Conservation (phyloP, 163 green algal genomes). For the Chlorella variabilis region DNA sequence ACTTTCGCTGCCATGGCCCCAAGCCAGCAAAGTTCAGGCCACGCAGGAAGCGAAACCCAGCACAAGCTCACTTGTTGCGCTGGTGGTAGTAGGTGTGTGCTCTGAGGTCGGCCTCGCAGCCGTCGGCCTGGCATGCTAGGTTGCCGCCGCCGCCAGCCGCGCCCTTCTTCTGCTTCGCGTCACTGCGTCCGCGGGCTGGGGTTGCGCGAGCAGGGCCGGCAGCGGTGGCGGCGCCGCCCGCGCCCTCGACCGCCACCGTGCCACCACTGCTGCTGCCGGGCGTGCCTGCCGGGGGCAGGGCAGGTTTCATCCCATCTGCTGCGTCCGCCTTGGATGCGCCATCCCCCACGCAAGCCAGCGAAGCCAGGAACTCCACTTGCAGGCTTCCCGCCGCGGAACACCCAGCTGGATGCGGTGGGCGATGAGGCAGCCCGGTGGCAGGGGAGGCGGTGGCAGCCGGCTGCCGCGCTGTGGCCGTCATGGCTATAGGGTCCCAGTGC, state of each 20-base stretch:
- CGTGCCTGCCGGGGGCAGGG: neutral
- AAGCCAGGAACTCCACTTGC: neutral
- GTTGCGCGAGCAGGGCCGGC: neutral
- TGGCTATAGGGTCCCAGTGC: slow-evolving; percentile 42
- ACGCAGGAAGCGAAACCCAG: too few species aligned
- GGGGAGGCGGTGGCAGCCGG: neutral
- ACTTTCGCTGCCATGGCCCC: too few species aligned
- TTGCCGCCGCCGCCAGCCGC: neutral
- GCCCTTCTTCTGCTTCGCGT: slow-evolving; percentile 9
- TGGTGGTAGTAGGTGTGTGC: slow-evolving; percentile 53
- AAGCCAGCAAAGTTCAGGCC: too few species aligned
- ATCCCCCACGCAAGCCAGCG: neutral
- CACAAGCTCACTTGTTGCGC: slow-evolving; percentile 53
- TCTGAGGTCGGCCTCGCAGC: slow-evolving; percentile 41
- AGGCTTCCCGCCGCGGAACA: neutral
- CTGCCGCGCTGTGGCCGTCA: slow-evolving; percentile 35
- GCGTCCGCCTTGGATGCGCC: neutral
- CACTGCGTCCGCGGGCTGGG: neutral
- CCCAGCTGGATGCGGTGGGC: neutral
- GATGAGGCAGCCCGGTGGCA: neutral
- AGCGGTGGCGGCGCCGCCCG: neutral
- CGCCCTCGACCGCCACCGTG: neutral
- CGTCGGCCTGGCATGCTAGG: slow-evolving; percentile 51
- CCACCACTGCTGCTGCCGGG: neutral
- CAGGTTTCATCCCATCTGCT: neutral